Evolutionary conservation across 768 basidiomycete species (phyloP).

Genomic region (Lentinula boryana): DNA sequence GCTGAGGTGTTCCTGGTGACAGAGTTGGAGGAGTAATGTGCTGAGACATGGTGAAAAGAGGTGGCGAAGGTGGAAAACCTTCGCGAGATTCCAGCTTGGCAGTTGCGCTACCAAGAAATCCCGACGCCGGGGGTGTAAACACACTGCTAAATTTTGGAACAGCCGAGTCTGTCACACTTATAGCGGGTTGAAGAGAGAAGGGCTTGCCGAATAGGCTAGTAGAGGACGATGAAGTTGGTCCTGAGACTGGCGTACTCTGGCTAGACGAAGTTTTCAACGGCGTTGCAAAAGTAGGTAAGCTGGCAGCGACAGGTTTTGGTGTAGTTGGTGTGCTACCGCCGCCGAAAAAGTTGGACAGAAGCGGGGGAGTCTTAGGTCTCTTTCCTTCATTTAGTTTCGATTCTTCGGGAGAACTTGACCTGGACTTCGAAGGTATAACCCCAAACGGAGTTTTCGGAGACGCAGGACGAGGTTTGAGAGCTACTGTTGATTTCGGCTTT

Average conservation of each 20-base stretch:
- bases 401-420: conserved; percentile 5
- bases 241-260: neutral
- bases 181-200: neutral
- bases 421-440: neutral
- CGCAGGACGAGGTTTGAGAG: conserved; percentile 28
- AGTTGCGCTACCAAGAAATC: neutral
- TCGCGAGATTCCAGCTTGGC: neutral
- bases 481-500: conserved; percentile 10
- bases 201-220: neutral
- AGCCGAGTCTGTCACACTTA: neutral
- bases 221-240: neutral
- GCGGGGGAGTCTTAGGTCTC: conserved; percentile 9
- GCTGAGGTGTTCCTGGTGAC: neutral
- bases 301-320: conserved; percentile 4
- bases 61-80: neutral
- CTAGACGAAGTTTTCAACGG: conserved; percentile 7
- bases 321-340: conserved; percentile 2
- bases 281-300: neutral
- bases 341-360: neutral
- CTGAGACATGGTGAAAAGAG: neutral
- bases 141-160: neutral
- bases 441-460: conserved; percentile 14
- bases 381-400: conserved; percentile 5
- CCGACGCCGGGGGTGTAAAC: neutral
- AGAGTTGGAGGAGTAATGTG: neutral